Base-by-base conservation (phyloP, 2,329 filamentous ascomycete species). In the Stagonosporopsis chrysanthemi region DNA sequence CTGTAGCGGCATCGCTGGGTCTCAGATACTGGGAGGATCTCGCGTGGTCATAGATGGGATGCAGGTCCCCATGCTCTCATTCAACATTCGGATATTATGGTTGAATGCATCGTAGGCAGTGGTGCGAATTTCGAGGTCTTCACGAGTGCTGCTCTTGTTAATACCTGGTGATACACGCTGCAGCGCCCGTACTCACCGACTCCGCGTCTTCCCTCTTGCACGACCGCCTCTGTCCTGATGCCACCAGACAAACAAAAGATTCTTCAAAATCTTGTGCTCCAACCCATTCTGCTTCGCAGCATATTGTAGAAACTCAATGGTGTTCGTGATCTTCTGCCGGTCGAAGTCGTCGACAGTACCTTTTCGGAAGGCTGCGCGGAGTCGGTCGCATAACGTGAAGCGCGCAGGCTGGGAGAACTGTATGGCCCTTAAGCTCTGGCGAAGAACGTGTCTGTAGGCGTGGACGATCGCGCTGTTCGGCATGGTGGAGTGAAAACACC, bases 221-320 rank as follows among this genome's bases (percentile, higher is more conserved):
- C 60, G 67, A n/a, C 57, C 57, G 44, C 62, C 65, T n/a, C 12
- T 67, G 29, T 74, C 60, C 76, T 80, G 76, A 62, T 77, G 80
- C 61, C 57, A 84, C 83, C 64, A 80, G 33, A 70, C 76, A 49
- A 76, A 70, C 17, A 91, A 67, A 44, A 94, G 72, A 63, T 89
- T 92, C 76, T 87, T 90, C 53, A 94, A 70, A 8, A 95, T 83
- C 53, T 77, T 83, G 72, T 93, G 89, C 79, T 94, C 91, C 29
- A 92, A 65, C 0, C 90, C 90, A 52, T 77, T 84, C 66, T 85
- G 81, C 60, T 77, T 80, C 1, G 84, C 83, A 4, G 91, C 91
- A 38, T 86, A 84, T 29, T 85, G 77, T 1, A 94, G 77, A 69
- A 95, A 94, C 72, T 86, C 86, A 4, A 90, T 68, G 0, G 91